A percentile compares a stretch with the other conserved stretches of the same genome.
Evolutionary conservation across 1,284 basidiomycete genomes (phyloP).

Genomic region (Exobasidium cylindrosporum): DNA sequence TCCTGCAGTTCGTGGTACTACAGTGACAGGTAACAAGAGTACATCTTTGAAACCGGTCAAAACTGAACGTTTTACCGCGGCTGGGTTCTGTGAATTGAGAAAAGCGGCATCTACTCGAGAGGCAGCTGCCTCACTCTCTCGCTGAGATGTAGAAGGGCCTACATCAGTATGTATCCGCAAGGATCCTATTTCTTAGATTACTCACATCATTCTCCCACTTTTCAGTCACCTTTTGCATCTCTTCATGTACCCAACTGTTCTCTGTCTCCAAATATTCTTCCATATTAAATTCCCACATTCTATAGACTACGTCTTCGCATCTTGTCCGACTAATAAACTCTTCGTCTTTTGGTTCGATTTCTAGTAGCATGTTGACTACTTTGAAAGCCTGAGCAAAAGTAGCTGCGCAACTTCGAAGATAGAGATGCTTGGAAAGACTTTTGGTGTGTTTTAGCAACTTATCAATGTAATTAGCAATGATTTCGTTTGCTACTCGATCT

Average conservation of each 20-base stretch:
- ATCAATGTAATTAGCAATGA: slow-evolving; percentile 77
- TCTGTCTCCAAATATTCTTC: slow-evolving; percentile 96
- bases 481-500: slow-evolving; percentile 71
- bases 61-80: slow-evolving; percentile 85
- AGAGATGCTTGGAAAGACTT: slow-evolving; percentile 70
- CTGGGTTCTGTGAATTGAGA: slow-evolving; percentile 79
- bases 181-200: background rate
- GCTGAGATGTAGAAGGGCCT: slow-evolving; percentile 10
- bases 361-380: slow-evolving; percentile 65
- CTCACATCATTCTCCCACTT: slow-evolving; percentile 72
- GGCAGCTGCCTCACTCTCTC: slow-evolving; percentile 14
- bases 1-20: slow-evolving; percentile 79
- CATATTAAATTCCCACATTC: slow-evolving; percentile 92
- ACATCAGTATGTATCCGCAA: background rate
- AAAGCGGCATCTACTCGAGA: slow-evolving; percentile 61
- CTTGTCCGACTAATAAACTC: slow-evolving; percentile 10
- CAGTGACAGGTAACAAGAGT: slow-evolving; percentile 86
- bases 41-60: slow-evolving; percentile 86
- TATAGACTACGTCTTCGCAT: slow-evolving; percentile 76
- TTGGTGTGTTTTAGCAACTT: slow-evolving; percentile 74
- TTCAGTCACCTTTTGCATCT: slow-evolving; percentile 72
- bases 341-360: slow-evolving; percentile 42
- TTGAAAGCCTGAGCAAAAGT: slow-evolving; percentile 83
- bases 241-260: slow-evolving; percentile 72
- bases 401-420: slow-evolving; percentile 80